phyloP scores from a whole-genome alignment of 352 stramenopile genomes.

The Phytopythium aichiense region DNA sequence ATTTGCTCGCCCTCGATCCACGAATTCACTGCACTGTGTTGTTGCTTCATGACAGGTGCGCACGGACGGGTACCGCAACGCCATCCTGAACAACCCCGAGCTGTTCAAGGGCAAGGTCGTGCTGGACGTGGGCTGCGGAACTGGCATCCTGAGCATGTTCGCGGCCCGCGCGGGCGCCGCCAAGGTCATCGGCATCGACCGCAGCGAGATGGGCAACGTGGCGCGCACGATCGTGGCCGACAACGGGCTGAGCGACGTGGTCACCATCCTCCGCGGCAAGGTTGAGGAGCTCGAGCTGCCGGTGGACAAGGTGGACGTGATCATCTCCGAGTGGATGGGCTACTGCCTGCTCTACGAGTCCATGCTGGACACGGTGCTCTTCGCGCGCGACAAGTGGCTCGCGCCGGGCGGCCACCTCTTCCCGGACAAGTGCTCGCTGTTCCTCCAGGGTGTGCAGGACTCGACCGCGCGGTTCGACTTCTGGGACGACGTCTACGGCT shows the following conservation, averaged over 20 bases:
- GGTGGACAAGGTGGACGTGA: constrained; percentile 95
- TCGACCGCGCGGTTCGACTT: constrained; percentile 79
- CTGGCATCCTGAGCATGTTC: constrained; percentile 98
- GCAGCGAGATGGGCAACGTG: constrained; percentile 93
- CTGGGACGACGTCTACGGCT: constrained; percentile 98
- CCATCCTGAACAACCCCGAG: constrained; percentile 96
- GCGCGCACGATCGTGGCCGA: constrained; percentile 92
- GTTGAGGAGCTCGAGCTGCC: constrained; percentile 93
- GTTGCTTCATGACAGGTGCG: constrained; percentile 49
- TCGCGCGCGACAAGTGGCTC: constrained; percentile 96
- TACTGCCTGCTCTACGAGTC: constrained; percentile 98
- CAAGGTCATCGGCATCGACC: constrained; percentile 95
- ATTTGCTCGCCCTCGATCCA: neutral
- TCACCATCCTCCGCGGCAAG: constrained; percentile 96
- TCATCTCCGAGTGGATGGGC: constrained; percentile 99
- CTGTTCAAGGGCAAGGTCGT: constrained; percentile 97
- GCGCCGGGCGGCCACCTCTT: constrained; percentile 92
- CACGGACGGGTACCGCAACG: constrained; percentile 96
- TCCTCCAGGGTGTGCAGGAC: constrained; percentile 80
- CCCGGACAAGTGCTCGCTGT: constrained; percentile 96
- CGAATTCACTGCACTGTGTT: neutral
- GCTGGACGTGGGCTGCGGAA: constrained; percentile 97
- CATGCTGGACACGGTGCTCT: constrained; percentile 97
- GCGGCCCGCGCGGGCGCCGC: constrained; percentile 87
- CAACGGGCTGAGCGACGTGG: constrained; percentile 89